These are phyloP conservation scores for Tylopilus sp. DNA, from an alignment of 1,284 basidiomycete genomes.

Conservation along the genomic window DNA sequence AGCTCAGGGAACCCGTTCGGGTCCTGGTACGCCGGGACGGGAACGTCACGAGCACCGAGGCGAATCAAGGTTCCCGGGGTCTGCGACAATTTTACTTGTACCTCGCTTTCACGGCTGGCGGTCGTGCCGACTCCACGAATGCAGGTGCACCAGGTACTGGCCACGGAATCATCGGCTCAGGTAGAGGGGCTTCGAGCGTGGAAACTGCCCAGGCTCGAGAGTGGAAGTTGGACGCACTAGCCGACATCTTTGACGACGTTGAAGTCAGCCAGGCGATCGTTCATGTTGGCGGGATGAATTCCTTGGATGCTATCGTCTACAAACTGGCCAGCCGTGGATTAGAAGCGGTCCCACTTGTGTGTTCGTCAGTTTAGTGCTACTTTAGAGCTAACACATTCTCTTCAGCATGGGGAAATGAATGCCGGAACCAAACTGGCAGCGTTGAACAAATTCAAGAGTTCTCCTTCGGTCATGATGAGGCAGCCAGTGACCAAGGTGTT, in stretches of 20 bases:
- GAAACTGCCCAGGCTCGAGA: constrained; percentile 89
- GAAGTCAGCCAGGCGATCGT: constrained; percentile 83
- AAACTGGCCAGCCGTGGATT: constrained; percentile 83
- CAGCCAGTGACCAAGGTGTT: constrained; percentile 68
- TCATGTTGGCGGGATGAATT: constrained; percentile 83
- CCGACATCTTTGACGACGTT: constrained; percentile 90
- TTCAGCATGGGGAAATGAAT: constrained; percentile 84
- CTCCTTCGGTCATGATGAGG: constrained; percentile 54
- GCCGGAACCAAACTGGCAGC: constrained; percentile 75
- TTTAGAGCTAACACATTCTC: constrained; percentile 7
- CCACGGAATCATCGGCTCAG: constrained; percentile 87
- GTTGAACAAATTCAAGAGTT: constrained; percentile 73
- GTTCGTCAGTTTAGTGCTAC: constrained; percentile 1
- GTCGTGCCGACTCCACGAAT: constrained; percentile 57
- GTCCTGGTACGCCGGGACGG: constrained; percentile 96
- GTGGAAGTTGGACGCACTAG: constrained; percentile 95
- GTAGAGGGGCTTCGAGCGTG: constrained; percentile 71
- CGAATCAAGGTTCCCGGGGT: constrained; percentile 71
- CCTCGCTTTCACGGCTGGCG: constrained; percentile 84
- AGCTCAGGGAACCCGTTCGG: constrained; percentile 91
- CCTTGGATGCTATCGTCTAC: constrained; percentile 83
- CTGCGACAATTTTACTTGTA: constrained; percentile 92
- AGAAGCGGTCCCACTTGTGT: constrained; percentile 60
- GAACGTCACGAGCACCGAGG: constrained; percentile 71
- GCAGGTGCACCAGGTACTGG: constrained; percentile 54